phyloP scores from a whole-genome alignment of 805 yeast genomes.

The Wickerhamiella azymoides region DNA sequence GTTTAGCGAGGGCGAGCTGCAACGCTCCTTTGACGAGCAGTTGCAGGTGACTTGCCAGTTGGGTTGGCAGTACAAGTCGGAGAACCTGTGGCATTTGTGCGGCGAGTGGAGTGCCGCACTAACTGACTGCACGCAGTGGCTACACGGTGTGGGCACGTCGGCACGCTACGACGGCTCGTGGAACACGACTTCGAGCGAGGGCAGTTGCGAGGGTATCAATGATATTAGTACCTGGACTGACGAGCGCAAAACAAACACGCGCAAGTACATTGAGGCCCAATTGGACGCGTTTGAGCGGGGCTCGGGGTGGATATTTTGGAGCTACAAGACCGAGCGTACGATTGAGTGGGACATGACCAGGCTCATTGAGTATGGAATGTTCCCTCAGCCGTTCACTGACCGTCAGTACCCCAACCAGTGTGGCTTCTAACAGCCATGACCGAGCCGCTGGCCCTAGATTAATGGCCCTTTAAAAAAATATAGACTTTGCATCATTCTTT shows the following conservation, averaged over 20 bases:
- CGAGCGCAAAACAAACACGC: constrained; percentile 39
- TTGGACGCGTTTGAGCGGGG: constrained; percentile 59
- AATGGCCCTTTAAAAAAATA: no score
- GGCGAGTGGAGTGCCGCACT: constrained; percentile 87
- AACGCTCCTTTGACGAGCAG: constrained; percentile 45
- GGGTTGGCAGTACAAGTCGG: constrained; percentile 32
- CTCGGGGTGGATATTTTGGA: constrained; percentile 85
- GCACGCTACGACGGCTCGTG: constrained; percentile 60
- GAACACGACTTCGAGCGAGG: constrained; percentile 34
- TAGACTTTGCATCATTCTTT: background rate
- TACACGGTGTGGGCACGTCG: constrained; percentile 72
- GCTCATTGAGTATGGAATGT: constrained; percentile 43
- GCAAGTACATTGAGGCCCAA: constrained; percentile 74
- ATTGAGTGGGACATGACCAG: constrained; percentile 71
- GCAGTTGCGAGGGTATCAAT: constrained; percentile 42
- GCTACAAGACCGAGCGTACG: constrained; percentile 70
- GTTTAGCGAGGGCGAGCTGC: constrained; percentile 49
- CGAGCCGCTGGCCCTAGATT: background rate
- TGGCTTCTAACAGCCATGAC: constrained; percentile 19
- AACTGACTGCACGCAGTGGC: constrained; percentile 78
- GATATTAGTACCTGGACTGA: constrained; percentile 43
- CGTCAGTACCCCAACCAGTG: constrained; percentile 61
- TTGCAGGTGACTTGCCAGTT: constrained; percentile 38
- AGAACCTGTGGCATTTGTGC: constrained; percentile 55
- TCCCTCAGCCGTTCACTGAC: constrained; percentile 64